A percentile compares a stretch with the other conserved stretches of the same genome.
These are phyloP conservation scores for Salinomyces thailandicus DNA, from an alignment of 2,329 filamentous ascomycete species.

Conservation along the genomic window DNA sequence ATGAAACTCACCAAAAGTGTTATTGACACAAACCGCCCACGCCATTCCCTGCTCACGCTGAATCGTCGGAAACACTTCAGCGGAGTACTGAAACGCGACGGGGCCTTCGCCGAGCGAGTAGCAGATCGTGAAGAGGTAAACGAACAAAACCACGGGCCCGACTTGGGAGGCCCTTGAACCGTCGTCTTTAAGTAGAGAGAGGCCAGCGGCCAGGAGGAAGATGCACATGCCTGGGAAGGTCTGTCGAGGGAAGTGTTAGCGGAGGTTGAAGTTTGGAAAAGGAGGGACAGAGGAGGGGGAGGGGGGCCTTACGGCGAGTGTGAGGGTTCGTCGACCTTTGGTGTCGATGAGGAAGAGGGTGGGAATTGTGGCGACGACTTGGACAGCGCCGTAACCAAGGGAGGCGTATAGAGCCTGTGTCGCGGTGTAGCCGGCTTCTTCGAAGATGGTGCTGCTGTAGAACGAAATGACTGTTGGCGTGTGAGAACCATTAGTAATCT, in stretches of 20 bases:
- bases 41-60: conserved; percentile 36
- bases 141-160: conserved; percentile 30
- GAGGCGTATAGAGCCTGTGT: conserved; percentile 31
- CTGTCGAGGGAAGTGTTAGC: conserved; percentile 18
- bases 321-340: conserved; percentile 34
- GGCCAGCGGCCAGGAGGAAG: conserved; percentile 40
- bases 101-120: conserved; percentile 38
- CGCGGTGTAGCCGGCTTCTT: conserved; percentile 26
- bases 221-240: conserved; percentile 41
- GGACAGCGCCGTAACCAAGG: conserved; percentile 36
- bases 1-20: conserved; percentile 31
- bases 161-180: conserved; percentile 21
- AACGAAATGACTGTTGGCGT: conserved; percentile 26
- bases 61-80: conserved; percentile 38
- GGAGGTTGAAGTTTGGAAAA: background rate
- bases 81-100: conserved; percentile 33
- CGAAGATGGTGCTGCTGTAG: conserved; percentile 29
- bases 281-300: too few species aligned
- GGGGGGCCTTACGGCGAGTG: conserved; percentile 13
- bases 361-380: conserved; percentile 37
- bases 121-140: conserved; percentile 44
- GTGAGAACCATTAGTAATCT: conserved; percentile 4
- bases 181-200: conserved; percentile 28
- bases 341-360: conserved; percentile 38
- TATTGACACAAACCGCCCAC: conserved; percentile 48